These are phyloP conservation scores for Rhizophagus clarus DNA, from an alignment of 192 early-diverging fungal genomes.

Conservation along the genomic window DNA sequence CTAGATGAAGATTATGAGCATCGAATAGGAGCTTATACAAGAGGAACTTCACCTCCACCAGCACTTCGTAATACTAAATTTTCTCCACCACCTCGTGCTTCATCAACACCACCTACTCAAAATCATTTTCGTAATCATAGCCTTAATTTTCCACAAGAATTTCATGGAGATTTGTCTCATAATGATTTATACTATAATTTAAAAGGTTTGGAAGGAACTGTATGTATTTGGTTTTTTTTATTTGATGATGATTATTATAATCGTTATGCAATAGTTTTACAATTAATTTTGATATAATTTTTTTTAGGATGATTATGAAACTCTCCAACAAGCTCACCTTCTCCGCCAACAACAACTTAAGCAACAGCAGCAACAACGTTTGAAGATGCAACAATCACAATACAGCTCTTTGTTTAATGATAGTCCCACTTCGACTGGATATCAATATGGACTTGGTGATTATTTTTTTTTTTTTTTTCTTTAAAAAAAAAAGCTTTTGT, in stretches of 20 bases:
- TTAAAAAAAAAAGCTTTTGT: neutral
- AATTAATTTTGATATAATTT: too few relatives aligned
- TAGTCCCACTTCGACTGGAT: constrained; percentile 5
- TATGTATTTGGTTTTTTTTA: constrained; percentile 20
- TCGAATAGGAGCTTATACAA: constrained; percentile 32
- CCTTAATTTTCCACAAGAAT: constrained; percentile 43
- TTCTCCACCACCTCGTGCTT: constrained; percentile 61
- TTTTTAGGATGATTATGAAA: constrained; percentile 45
- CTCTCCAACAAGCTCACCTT: constrained; percentile 44
- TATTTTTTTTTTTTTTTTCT: neutral
- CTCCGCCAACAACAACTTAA: constrained; percentile 46
- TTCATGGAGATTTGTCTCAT: constrained; percentile 39
- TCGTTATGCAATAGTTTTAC: too few relatives aligned
- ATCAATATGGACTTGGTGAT: constrained; percentile 30
- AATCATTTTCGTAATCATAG: constrained; percentile 47
- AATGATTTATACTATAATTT: constrained; percentile 55
- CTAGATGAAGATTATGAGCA: constrained; percentile 60
- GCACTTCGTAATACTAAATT: constrained; percentile 42
- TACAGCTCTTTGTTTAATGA: constrained; percentile 29
- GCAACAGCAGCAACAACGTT: constrained; percentile 47
- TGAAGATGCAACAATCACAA: constrained; percentile 56
- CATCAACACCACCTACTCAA: constrained; percentile 68
- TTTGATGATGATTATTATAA: too few relatives aligned
- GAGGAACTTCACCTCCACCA: constrained; percentile 40
- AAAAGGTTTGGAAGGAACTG: constrained; percentile 49